Conservation (phyloP, 2,329 filamentous ascomycete species). For the Purpureocillium lavendulum region DNA sequence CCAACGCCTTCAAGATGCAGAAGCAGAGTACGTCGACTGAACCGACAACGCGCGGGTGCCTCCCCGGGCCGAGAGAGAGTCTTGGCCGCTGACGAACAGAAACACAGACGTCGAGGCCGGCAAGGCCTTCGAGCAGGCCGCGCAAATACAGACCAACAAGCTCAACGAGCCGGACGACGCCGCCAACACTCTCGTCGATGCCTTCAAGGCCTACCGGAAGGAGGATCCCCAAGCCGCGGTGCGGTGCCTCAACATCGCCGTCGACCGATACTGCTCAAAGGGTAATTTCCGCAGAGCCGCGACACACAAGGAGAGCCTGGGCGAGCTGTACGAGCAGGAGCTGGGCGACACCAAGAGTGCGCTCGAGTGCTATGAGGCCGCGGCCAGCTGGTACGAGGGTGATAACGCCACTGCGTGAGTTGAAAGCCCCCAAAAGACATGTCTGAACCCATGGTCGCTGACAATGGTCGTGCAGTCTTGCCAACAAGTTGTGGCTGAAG, state of each 20-base stretch:
- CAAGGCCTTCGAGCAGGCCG: conserved; percentile 77
- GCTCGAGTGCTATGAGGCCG: conserved; percentile 74
- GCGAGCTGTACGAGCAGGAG: conserved; percentile 77
- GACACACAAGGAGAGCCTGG: conserved; percentile 81
- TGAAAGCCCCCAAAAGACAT: no score
- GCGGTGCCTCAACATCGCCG: conserved; percentile 68
- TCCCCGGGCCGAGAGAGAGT: no score
- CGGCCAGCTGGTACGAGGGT: conserved; percentile 81
- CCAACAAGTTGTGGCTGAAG: conserved; percentile 91
- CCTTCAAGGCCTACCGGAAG: conserved; percentile 91
- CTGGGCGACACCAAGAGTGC: conserved; percentile 71
- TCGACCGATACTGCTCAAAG: conserved; percentile 78
- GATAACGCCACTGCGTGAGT: conserved; percentile 75
- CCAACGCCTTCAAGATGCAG: conserved; percentile 85
- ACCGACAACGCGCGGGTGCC: neutral
- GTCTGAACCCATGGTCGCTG: no score
- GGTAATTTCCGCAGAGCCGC: conserved; percentile 89
- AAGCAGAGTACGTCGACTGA: conserved; percentile 56
- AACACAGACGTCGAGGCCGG: conserved; percentile 72
- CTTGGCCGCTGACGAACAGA: neutral
- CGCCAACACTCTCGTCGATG: conserved; percentile 79
- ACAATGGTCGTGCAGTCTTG: conserved; percentile 46
- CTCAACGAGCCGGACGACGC: conserved; percentile 90
- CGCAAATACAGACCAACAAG: conserved; percentile 68
- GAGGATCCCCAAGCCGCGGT: conserved; percentile 76